A percentile compares a stretch with the other conserved stretches of the same genome.
phyloP scores from a whole-genome alignment of 2,329 filamentous ascomycete species.

The Ambrosiella cleistominuta region DNA sequence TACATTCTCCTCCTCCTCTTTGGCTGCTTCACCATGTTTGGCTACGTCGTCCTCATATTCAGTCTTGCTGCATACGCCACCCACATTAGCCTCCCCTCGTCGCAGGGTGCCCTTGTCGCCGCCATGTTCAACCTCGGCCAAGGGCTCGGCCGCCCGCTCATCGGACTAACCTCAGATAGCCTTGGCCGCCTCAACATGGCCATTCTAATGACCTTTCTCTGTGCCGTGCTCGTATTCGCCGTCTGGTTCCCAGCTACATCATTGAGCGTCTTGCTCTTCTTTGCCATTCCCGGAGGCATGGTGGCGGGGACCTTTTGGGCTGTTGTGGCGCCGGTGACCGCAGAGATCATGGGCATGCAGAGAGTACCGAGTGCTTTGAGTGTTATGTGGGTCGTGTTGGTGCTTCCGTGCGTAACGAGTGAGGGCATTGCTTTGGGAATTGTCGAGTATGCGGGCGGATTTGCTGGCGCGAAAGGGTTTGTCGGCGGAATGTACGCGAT shows the following conservation, averaged over 20 bases:
- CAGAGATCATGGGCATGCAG: constrained; percentile 56
- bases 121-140: constrained; percentile 54
- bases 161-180: constrained; percentile 54
- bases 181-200: constrained; percentile 61
- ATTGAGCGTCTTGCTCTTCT: constrained; percentile 53
- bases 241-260: constrained; percentile 53
- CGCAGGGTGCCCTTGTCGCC: constrained; percentile 53
- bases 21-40: constrained; percentile 54
- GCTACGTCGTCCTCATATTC: constrained; percentile 62
- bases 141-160: constrained; percentile 50
- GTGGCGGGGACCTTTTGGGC: constrained; percentile 58
- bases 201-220: constrained; percentile 42
- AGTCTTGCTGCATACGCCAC: constrained; percentile 56
- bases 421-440: constrained; percentile 46
- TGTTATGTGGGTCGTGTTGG: constrained; percentile 53
- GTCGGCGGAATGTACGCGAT: constrained; percentile 42
- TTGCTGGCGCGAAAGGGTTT: constrained; percentile 39
- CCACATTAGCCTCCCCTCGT: constrained; percentile 45
- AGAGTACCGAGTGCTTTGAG: constrained; percentile 50
- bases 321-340: constrained; percentile 49
- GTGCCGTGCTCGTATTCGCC: constrained; percentile 46
- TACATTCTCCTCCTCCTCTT: constrained; percentile 49
- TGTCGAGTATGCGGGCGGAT: constrained; percentile 26
- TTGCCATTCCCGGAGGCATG: constrained; percentile 50
- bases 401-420: constrained; percentile 52